Evolutionary conservation across 257 asterid species (phyloP).

Genomic region (Solanum ossicruentum): DNA sequence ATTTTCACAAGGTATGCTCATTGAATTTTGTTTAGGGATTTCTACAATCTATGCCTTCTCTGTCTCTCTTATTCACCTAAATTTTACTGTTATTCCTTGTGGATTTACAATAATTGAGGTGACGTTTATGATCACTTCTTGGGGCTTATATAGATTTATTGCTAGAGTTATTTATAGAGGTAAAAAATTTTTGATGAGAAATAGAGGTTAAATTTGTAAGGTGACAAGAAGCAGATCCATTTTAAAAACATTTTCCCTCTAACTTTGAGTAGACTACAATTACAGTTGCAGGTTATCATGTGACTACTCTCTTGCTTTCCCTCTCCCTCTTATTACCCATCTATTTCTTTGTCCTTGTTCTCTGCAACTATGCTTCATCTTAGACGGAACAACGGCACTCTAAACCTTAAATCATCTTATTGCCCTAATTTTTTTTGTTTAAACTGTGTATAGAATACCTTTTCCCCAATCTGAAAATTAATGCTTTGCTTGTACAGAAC

Average conservation of each 20-base stretch:
- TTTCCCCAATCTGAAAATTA: neutral
- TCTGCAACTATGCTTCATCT: neutral
- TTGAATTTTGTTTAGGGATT: neutral
- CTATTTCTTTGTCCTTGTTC: neutral
- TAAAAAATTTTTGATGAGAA: neutral
- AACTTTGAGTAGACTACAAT: neutral
- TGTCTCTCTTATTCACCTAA: neutral
- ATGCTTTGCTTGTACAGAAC: neutral
- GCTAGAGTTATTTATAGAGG: neutral
- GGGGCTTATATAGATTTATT: neutral
- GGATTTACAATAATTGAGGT: neutral
- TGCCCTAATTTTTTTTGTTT: neutral
- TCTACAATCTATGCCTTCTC: neutral
- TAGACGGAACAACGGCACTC: neutral
- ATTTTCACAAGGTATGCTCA: conserved; percentile 77
- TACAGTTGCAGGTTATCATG: neutral
- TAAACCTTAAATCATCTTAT: neutral
- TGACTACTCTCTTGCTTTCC: neutral
- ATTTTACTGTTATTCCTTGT: neutral
- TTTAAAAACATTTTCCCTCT: neutral
- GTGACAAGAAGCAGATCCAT: neutral
- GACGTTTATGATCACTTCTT: neutral
- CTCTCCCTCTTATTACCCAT: neutral
- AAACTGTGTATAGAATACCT: neutral
- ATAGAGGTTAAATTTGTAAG: neutral